These are phyloP conservation scores for Neurospora sp. DNA, from an alignment of 495 filamentous ascomycete species.

Conservation along the genomic window DNA sequence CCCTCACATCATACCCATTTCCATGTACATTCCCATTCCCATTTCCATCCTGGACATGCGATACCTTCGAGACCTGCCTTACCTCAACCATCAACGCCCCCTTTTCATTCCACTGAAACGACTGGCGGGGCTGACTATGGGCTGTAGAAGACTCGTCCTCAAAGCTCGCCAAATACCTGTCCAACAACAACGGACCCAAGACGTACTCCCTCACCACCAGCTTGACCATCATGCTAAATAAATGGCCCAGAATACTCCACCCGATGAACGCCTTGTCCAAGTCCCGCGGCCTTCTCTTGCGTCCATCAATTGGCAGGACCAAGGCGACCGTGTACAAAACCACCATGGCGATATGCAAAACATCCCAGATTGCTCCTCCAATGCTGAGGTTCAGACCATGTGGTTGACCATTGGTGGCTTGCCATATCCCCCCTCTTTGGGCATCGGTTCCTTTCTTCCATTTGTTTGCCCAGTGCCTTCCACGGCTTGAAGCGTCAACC, in stretches of 20 bases:
- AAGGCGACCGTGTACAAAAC: slow-evolving; percentile 6
- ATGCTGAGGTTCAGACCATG: neutral
- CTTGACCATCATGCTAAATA: slow-evolving; percentile 21
- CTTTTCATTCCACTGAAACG: neutral
- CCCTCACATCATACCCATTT: neutral
- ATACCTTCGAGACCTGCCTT: neutral
- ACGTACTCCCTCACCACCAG: slow-evolving; percentile 2
- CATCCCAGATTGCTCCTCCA: slow-evolving; percentile 11
- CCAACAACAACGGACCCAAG: slow-evolving; percentile 8
- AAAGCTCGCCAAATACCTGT: slow-evolving; percentile 24
- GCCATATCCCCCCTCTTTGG: neutral
- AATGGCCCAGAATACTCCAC: slow-evolving; percentile 12
- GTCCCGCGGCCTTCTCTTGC: neutral
- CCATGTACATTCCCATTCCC: neutral
- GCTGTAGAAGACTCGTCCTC: slow-evolving; percentile 6
- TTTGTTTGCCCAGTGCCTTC: neutral
- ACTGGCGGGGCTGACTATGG: neutral
- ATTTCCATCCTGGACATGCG: neutral
- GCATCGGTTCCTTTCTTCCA: neutral
- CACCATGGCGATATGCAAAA: slow-evolving; percentile 9
- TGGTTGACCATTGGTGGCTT: neutral
- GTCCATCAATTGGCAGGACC: neutral
- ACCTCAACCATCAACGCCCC: neutral
- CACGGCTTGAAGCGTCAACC: neutral
- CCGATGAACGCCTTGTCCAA: slow-evolving; percentile 14